These are phyloP conservation scores for Ceratopteris richardii DNA, from an alignment of 75 land plant species.

Conservation along the genomic window DNA sequence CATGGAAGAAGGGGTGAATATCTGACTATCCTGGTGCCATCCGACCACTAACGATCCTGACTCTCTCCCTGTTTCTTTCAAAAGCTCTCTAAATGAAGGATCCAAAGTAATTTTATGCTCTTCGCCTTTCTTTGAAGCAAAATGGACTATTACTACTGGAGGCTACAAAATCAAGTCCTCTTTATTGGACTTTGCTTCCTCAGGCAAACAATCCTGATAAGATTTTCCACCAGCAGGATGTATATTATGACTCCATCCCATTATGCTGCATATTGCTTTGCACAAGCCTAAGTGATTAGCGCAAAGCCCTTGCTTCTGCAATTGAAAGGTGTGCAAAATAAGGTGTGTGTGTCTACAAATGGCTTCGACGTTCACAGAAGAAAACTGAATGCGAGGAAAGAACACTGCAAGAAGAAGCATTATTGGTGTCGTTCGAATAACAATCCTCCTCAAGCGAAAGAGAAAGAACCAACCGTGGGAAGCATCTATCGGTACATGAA, in stretches of 20 bases:
- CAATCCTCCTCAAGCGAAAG: no score
- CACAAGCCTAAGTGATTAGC: constrained; percentile 64
- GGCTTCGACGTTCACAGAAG: constrained; percentile 52
- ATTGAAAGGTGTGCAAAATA: constrained; percentile 52
- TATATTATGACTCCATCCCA: constrained; percentile 59
- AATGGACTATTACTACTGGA: constrained; percentile 58
- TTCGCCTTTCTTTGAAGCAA: constrained; percentile 19
- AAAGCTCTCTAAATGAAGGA: constrained; percentile 22
- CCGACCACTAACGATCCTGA: constrained; percentile 20
- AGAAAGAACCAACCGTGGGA: no score
- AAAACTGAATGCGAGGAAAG: no score
- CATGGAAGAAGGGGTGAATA: constrained; percentile 38
- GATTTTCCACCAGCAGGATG: constrained; percentile 46
- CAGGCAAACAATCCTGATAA: constrained; percentile 43
- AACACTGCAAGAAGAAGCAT: no score
- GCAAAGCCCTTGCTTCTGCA: constrained; percentile 31
- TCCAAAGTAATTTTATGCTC: constrained; percentile 9
- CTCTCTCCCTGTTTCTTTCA: constrained; percentile 39
- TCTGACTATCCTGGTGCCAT: constrained; percentile 29
- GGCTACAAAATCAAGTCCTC: constrained; percentile 76
- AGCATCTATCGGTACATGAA: no score
- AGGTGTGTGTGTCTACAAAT: constrained; percentile 53
- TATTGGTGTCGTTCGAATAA: no score
- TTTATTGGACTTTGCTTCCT: constrained; percentile 43
- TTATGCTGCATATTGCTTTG: constrained; percentile 60